Conservation (phyloP, 176 grass and related monocot genomes). For the Panicum miliaceum region DNA sequence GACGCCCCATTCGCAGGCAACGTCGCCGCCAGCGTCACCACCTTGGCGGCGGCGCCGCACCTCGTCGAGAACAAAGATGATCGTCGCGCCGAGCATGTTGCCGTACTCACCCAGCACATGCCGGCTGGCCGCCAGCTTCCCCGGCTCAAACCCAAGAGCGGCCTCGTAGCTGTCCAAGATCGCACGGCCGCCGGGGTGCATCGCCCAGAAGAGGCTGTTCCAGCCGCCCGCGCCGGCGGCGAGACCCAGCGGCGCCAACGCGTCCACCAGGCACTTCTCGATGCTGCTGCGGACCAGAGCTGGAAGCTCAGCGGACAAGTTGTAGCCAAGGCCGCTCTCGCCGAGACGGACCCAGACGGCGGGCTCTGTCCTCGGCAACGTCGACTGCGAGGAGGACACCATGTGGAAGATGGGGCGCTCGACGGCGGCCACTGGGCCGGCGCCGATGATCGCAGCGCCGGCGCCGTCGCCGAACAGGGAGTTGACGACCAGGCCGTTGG, state of each 20-base stretch:
- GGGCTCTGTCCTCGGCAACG: too few species aligned
- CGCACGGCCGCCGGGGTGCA: constrained; percentile 47
- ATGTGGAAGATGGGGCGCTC: constrained; percentile 54
- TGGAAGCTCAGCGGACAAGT: constrained; percentile 35
- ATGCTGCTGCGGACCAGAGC: constrained; percentile 35
- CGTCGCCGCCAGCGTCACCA: constrained; percentile 29
- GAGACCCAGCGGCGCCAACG: constrained; percentile 40
- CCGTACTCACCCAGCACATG: constrained; percentile 49
- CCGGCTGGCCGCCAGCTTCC: constrained; percentile 38
- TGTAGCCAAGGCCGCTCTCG: constrained; percentile 30
- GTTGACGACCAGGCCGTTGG: constrained; percentile 32
- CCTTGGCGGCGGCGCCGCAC: constrained; percentile 15
- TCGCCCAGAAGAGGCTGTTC: constrained; percentile 57
- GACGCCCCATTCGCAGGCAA: constrained; percentile 50
- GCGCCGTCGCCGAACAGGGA: constrained; percentile 57
- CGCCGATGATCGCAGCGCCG: constrained; percentile 46
- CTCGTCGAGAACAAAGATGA: constrained; percentile 64
- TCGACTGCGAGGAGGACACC: constrained; percentile 35
- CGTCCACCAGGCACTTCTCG: constrained; percentile 43
- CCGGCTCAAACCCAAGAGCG: constrained; percentile 31
- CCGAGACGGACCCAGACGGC: neutral
- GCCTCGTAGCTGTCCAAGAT: constrained; percentile 47
- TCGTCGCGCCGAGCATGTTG: constrained; percentile 52
- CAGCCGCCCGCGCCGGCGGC: neutral
- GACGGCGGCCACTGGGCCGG: neutral